Base-by-base conservation (phyloP, 805 yeast genomes). In the Starmerella potacharoeniae region DNA sequence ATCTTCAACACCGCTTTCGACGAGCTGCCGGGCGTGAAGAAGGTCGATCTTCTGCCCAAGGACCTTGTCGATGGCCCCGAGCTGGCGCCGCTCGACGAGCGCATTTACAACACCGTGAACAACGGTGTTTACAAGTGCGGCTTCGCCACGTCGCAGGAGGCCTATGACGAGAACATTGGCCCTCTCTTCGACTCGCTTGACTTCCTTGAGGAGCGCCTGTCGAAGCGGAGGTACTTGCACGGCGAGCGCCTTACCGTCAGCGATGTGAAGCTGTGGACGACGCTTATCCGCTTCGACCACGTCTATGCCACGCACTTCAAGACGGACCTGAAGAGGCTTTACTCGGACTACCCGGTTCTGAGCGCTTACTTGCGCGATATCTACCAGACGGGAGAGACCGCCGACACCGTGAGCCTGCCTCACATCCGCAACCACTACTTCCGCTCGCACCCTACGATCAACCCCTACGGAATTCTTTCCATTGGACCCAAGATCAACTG, bases 271-370 rank as follows among this genome's bases (percentile, higher is more conserved):
- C 77, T 91, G 50, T 91, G 73, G 72, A 81, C 96, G 29, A 91
- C 97, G 2, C 82, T 91, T 56, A 75, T 88, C 45, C 80, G 98
- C 64, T 91, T 91, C 65, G 97, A 91, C 68, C 85, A 95, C 1
- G 95, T 89, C 28, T 91, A 91, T 66, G 91, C 84, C 53, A 96
- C 90, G 70, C 97, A 91, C 69, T 93, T 91, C 79, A 93, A 91
- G 72, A 86, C 96, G 69, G 91, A 91, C 69, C 69, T 88, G 58
- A 82, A 82, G 49, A 84, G 82, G 75, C 85, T 91, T 64, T 79
- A 96, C 66, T 68, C 65, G 44, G 86, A 87, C 60, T 91, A 80
- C 68, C 97, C 97, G 28, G 71, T 75, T 62, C 69, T 90, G 53
- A 84, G 88, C 70, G 73, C 79, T 57, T 91, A 95, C 95, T 69